Conservation (phyloP, 2,329 filamentous ascomycete species). For the Paecilomyces niveus region DNA sequence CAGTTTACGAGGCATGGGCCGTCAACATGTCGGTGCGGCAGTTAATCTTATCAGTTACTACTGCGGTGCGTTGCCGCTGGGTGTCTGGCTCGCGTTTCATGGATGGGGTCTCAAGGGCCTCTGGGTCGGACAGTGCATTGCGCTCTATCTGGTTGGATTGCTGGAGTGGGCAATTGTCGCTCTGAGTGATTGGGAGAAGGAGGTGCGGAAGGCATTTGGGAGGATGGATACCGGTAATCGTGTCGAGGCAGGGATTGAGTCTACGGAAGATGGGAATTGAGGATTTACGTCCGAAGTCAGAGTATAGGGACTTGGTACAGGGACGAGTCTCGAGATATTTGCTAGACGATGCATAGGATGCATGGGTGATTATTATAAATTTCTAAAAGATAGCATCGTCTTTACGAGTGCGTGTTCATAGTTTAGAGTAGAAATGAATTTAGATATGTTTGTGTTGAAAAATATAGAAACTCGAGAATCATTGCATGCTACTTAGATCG, state of each 20-base stretch:
- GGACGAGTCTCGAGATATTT: neutral
- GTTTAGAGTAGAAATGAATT: too few species aligned
- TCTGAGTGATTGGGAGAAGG: constrained; percentile 66
- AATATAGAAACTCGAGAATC: neutral
- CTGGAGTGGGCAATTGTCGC: constrained; percentile 75
- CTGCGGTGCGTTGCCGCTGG: constrained; percentile 69
- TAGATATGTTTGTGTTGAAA: too few species aligned
- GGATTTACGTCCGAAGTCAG: neutral
- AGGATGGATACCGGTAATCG: constrained; percentile 53
- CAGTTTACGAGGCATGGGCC: constrained; percentile 71
- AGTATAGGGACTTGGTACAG: neutral
- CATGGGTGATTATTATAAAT: neutral
- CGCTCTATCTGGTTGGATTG: constrained; percentile 69
- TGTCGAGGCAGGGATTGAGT: constrained; percentile 10
- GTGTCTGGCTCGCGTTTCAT: constrained; percentile 77
- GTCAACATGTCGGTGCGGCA: constrained; percentile 74
- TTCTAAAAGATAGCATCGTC: too few species aligned
- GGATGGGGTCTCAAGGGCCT: constrained; percentile 75
- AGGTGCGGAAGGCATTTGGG: constrained; percentile 64
- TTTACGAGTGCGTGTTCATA: too few species aligned
- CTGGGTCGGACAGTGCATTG: constrained; percentile 78
- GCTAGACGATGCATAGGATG: neutral
- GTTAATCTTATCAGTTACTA: constrained; percentile 84
- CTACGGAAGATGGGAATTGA: neutral
- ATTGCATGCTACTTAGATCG: neutral